Evolutionary conservation across 2,329 filamentous ascomycete species (phyloP).

Genomic region (Microcyclospora pomicola): DNA sequence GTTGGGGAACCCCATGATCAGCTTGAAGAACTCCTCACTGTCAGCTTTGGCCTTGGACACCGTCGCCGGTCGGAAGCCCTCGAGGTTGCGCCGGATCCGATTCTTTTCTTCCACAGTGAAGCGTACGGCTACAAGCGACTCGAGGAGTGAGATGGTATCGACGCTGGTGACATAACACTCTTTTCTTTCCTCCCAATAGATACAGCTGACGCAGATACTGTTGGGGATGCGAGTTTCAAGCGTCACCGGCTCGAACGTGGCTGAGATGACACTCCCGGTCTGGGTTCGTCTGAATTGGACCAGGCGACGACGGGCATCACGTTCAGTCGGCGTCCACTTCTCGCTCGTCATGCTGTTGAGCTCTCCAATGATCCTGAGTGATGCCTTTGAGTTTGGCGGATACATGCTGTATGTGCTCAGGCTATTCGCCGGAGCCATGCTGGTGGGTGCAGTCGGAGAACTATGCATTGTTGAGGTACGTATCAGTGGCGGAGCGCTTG

Average conservation of each 20-base stretch:
- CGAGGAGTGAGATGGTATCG: constrained; percentile 88
- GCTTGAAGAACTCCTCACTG: constrained; percentile 94
- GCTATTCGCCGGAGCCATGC: constrained; percentile 29
- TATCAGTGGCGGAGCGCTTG: constrained; percentile 46
- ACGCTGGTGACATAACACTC: constrained; percentile 93
- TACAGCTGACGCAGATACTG: constrained; percentile 92
- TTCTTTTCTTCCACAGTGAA: constrained; percentile 99
- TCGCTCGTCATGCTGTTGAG: constrained; percentile 63
- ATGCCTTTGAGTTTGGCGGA: constrained; percentile 56
- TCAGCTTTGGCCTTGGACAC: constrained; percentile 87
- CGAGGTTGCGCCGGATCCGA: constrained; percentile 84
- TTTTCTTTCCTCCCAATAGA: constrained; percentile 84
- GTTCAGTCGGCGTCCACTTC: constrained; percentile 72
- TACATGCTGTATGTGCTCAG: constrained; percentile 74
- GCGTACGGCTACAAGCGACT: constrained; percentile 70
- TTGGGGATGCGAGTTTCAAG: constrained; percentile 66
- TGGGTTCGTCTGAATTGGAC: constrained; percentile 81
- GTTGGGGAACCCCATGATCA: constrained; percentile 94
- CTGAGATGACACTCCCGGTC: constrained; percentile 64
- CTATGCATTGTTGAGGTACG: constrained; percentile 54
- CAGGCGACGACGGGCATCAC: constrained; percentile 62
- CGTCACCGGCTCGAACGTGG: constrained; percentile 65
- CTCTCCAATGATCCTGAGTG: constrained; percentile 73
- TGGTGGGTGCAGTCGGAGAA: constrained; percentile 32
- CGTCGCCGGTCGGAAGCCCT: constrained; percentile 83